Evolutionary conservation across 352 stramenopile genomes (phyloP).

Genomic region (Pythium sp.): DNA sequence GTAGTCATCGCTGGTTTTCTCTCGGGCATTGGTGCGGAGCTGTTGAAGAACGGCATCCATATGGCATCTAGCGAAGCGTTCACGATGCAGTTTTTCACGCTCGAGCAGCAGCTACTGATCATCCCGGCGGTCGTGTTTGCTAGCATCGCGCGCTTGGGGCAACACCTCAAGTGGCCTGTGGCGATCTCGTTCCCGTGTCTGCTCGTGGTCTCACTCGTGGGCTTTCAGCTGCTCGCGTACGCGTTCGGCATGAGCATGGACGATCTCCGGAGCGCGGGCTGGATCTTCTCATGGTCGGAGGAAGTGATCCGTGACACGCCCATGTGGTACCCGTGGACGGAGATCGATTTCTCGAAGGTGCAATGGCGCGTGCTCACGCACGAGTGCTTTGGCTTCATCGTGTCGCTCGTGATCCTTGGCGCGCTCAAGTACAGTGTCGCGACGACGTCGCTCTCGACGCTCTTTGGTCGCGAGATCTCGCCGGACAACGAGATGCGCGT

Average conservation of each 20-base stretch:
- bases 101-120: conserved; percentile 50
- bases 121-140: conserved; percentile 65
- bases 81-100: conserved; percentile 51
- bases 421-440: conserved; percentile 81
- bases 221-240: conserved; percentile 51
- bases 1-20: conserved; percentile 76
- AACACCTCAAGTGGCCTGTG: conserved; percentile 61
- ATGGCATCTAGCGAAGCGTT: conserved; percentile 66
- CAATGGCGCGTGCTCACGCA: conserved; percentile 55
- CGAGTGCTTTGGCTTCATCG: conserved; percentile 59
- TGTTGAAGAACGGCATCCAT: conserved; percentile 81
- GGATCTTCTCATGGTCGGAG: conserved; percentile 70
- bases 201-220: conserved; percentile 50
- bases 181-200: conserved; percentile 73
- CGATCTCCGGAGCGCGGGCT: conserved; percentile 29
- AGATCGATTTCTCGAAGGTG: conserved; percentile 61
- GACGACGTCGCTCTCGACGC: conserved; percentile 73
- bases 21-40: conserved; percentile 69
- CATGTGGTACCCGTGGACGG: conserved; percentile 75
- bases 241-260: conserved; percentile 33
- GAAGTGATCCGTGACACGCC: conserved; percentile 61
- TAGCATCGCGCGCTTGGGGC: conserved; percentile 42
- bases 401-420: conserved; percentile 72
- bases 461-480: conserved; percentile 77
- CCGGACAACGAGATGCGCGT: conserved; percentile 79